Conservation (phyloP, 768 basidiomycete species). For the Daedaleopsis nitida region DNA sequence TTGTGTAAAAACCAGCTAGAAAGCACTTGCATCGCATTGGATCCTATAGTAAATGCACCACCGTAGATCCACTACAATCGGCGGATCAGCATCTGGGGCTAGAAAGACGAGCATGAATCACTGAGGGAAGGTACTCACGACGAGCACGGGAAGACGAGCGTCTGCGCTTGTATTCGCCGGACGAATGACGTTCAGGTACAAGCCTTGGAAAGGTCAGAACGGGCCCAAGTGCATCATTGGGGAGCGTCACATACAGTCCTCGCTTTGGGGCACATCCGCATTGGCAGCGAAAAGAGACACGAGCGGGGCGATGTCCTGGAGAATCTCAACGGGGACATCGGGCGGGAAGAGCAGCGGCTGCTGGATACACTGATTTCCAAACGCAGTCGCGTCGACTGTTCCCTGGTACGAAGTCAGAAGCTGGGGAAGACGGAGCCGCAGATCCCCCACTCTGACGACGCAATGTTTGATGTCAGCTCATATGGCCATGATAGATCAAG, state of each 20-base stretch:
- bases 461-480: neutral
- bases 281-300: neutral
- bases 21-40: conserved; percentile 1
- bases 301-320: neutral
- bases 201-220: neutral
- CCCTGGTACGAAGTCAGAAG: conserved; percentile 7
- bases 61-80: conserved; percentile 10
- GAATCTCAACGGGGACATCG: conserved; percentile 2
- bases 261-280: conserved; percentile 4
- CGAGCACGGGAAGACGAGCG: conserved; percentile 9
- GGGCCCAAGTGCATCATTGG: neutral
- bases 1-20: neutral
- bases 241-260: conserved; percentile 15
- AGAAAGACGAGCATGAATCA: neutral
- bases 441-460: conserved; percentile 17
- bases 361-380: conserved; percentile 23
- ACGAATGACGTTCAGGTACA: neutral
- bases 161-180: neutral
- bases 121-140: conserved; percentile 1
- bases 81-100: neutral
- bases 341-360: neutral
- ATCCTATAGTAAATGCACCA: conserved; percentile 8
- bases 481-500: neutral
- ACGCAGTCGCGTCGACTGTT: conserved; percentile 17
- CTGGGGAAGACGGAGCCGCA: conserved; percentile 25